Base-by-base conservation (phyloP, 2,329 filamentous ascomycete species). In the Volutella citrinella region DNA sequence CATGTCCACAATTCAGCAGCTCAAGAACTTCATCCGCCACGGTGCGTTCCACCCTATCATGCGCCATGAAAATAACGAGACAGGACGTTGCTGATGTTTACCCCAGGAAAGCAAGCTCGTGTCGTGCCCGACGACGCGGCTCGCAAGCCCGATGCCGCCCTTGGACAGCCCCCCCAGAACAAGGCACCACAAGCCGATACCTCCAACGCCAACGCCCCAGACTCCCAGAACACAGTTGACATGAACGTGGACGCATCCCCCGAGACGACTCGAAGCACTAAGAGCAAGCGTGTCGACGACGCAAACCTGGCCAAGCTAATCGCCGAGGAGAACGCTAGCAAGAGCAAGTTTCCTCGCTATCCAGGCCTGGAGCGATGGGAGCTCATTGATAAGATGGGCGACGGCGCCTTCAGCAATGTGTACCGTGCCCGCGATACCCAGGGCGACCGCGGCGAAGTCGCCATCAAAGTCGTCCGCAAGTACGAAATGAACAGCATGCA, bases 401-500 rank as follows among this genome's bases (percentile, higher is more conserved):
- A 97, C 51, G 93, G 93, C 42, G 93, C 93, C 41, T 98, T 98
- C 74, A 97, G 91, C 71, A 97, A 97, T 56, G 93, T 98, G 46
- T 98, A 97, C 65, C 82, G 87, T 23, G 93, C 93, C 22, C 78
- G 75, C 49, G 93, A 98, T 60, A 60, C 68, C 27, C 74, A 80
- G 6, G 84, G 86, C 24, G 72, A 82, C 43, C 76, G 78, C 44
- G 80, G 78, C 48, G 84, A 97, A 59, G 89, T 93, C 20, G 93
- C 91, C 51, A 97, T 98, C 74, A 98, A 98, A 66, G 93, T 98
- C 32, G 93, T 98, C 46, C 85, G 93, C 57, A 97, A 97, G 69
- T 97, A 88, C 61, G 93, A 98, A 68, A 96, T 98, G 87, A 97
- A 95, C 68, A 90, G 83, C 49, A 89, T 84, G 72, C 93, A 97